These are phyloP conservation scores for Somion occarium DNA, from an alignment of 1,284 basidiomycete species.

Conservation along the genomic window DNA sequence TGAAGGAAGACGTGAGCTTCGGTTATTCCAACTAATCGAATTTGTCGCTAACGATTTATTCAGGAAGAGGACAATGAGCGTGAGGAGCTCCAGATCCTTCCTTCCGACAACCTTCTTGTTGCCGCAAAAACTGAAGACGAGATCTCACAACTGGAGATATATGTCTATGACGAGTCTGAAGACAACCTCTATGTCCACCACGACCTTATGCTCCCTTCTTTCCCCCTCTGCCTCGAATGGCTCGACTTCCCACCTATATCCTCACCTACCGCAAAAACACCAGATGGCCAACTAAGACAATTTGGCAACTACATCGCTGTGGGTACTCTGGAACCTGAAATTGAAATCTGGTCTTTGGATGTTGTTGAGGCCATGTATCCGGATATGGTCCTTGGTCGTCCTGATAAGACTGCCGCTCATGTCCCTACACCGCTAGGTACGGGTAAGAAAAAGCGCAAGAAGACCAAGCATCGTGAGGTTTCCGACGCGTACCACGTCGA, in stretches of 20 bases:
- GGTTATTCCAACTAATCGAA: background rate
- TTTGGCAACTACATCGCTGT: constrained; percentile 94
- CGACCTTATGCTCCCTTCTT: constrained; percentile 96
- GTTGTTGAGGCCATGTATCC: constrained; percentile 94
- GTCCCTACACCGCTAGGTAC: constrained; percentile 74
- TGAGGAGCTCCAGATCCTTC: constrained; percentile 85
- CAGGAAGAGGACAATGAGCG: constrained; percentile 78
- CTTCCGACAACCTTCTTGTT: constrained; percentile 91
- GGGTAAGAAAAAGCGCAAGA: constrained; percentile 94
- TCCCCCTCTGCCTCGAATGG: constrained; percentile 99
- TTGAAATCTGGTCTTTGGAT: constrained; percentile 98
- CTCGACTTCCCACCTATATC: constrained; percentile 85
- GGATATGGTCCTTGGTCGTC: constrained; percentile 85
- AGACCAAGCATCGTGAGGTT: constrained; percentile 66
- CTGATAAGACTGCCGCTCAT: constrained; percentile 81
- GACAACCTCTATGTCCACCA: constrained; percentile 97
- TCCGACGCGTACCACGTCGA: constrained; percentile 86
- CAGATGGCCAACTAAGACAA: constrained; percentile 25
- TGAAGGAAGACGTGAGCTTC: constrained; percentile 68
- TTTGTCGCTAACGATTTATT: constrained; percentile 9
- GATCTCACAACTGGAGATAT: constrained; percentile 92
- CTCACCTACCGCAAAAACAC: constrained; percentile 33
- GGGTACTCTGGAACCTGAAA: constrained; percentile 95
- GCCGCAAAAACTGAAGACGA: constrained; percentile 97
- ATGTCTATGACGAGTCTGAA: constrained; percentile 89